Conservation (phyloP, 2,329 filamentous ascomycete species). For the Lasiodiplodia sp. region DNA sequence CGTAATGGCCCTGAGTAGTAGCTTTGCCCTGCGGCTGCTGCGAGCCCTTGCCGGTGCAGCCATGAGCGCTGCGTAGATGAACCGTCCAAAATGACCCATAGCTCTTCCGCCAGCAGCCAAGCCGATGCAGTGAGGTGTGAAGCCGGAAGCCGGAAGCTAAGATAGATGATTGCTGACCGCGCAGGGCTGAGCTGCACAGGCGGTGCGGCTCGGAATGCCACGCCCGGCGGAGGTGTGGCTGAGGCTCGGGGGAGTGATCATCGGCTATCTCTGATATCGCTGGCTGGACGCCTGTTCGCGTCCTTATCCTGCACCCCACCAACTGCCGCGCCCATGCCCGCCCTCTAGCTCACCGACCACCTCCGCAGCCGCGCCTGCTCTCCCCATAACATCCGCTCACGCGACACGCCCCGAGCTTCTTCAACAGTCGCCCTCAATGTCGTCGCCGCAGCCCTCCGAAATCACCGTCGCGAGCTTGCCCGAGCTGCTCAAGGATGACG, state of each 20-base stretch:
- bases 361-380: constrained; percentile 12
- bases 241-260: constrained; percentile 3
- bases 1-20: constrained; percentile 18
- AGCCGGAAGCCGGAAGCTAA: background rate
- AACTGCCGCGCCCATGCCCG: constrained; percentile 14
- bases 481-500: constrained; percentile 72
- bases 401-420: constrained; percentile 19
- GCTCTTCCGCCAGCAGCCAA: background rate
- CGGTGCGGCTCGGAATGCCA: constrained; percentile 1
- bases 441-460: constrained; percentile 38
- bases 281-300: constrained; percentile 13
- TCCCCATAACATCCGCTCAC: constrained; percentile 2
- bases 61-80: background rate
- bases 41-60: constrained; percentile 1
- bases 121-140: background rate
- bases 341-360: background rate
- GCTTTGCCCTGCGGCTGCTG: background rate
- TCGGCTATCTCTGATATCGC: constrained; percentile 6
- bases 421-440: constrained; percentile 35
- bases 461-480: constrained; percentile 72
- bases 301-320: constrained; percentile 12
- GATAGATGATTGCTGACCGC: background rate
- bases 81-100: background rate
- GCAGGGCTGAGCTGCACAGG: background rate
- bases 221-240: background rate